A percentile compares a stretch with the other conserved stretches of the same genome.
These are phyloP conservation scores for Penicillium soppii DNA, from an alignment of 495 filamentous ascomycete species.

Conservation along the genomic window DNA sequence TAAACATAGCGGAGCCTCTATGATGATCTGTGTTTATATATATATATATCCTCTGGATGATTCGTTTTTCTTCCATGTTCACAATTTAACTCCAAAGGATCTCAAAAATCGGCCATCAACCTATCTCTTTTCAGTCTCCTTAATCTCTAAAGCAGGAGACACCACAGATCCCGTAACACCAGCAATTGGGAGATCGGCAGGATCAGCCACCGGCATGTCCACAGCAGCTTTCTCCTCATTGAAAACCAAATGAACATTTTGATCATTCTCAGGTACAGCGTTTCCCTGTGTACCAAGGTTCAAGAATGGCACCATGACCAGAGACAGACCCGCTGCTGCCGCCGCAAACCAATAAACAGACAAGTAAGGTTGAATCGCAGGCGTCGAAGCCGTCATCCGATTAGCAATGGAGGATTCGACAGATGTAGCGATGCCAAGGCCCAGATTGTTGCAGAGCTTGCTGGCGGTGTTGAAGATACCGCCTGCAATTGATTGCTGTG, in stretches of 20 bases:
- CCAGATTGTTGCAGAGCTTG: constrained; percentile 33
- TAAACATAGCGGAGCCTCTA: no score
- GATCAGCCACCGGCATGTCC: not conserved
- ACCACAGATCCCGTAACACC: not conserved
- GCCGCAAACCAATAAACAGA: constrained; percentile 33
- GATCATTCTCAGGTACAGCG: not conserved
- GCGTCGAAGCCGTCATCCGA: constrained; percentile 16
- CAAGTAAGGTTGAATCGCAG: constrained; percentile 27
- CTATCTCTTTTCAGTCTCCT: not conserved
- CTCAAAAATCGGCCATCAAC: no score
- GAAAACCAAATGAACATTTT: not conserved
- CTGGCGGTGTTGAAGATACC: constrained; percentile 40
- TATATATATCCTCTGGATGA: no score
- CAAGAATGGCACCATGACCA: constrained; percentile 33
- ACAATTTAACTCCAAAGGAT: no score
- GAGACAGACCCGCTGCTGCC: constrained; percentile 24
- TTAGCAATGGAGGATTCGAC: constrained; percentile 20
- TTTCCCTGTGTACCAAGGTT: constrained; percentile 30
- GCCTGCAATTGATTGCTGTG: constrained; percentile 36
- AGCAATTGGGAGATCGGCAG: not conserved
- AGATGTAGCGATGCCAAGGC: constrained; percentile 33
- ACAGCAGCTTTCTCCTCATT: not conserved
- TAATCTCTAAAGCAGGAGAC: not conserved
- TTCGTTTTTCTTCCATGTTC: no score
- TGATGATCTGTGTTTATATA: no score